phyloP scores from a whole-genome alignment of 768 basidiomycete genomes.

The Krasilnikovozyma curviuscula region DNA sequence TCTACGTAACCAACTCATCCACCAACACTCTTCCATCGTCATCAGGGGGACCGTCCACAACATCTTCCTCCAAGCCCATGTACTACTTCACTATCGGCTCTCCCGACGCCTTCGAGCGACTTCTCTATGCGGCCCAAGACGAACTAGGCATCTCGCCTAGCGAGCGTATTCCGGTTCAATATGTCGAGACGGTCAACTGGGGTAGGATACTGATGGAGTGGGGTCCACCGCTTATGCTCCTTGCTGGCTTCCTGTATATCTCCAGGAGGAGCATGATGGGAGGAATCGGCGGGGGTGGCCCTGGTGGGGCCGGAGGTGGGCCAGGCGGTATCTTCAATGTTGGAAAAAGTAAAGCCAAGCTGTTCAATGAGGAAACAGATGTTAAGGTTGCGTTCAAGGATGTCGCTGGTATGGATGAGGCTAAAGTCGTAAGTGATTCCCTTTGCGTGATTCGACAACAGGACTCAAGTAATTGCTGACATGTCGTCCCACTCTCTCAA shows the following conservation, averaged over 20 bases:
- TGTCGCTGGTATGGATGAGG: slow-evolving; percentile 99
- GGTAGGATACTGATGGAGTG: no score
- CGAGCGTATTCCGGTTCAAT: slow-evolving; percentile 90
- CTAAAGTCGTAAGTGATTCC: slow-evolving; percentile 44
- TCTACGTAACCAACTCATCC: slow-evolving; percentile 9
- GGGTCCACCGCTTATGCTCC: slow-evolving; percentile 83
- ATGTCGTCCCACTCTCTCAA: background rate
- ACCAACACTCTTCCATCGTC: slow-evolving; percentile 19
- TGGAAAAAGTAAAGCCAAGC: slow-evolving; percentile 79
- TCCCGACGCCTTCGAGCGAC: slow-evolving; percentile 87
- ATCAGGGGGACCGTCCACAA: slow-evolving; percentile 29
- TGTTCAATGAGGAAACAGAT: slow-evolving; percentile 89
- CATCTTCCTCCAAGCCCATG: slow-evolving; percentile 19
- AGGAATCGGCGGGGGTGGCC: slow-evolving; percentile 38
- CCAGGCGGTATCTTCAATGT: slow-evolving; percentile 88
- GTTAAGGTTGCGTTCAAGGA: slow-evolving; percentile 86
- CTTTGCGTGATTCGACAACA: background rate
- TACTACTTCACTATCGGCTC: slow-evolving; percentile 96
- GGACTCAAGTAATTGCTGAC: no score
- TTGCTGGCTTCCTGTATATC: slow-evolving; percentile 69
- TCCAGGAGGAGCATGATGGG: slow-evolving; percentile 39
- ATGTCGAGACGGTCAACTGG: slow-evolving; percentile 81
- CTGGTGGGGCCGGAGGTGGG: slow-evolving; percentile 31
- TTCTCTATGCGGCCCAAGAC: slow-evolving; percentile 77
- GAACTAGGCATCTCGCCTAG: slow-evolving; percentile 80